These are phyloP conservation scores for Escallonia rubra DNA, from an alignment of 129 eudicot species.

Conservation along the genomic window DNA sequence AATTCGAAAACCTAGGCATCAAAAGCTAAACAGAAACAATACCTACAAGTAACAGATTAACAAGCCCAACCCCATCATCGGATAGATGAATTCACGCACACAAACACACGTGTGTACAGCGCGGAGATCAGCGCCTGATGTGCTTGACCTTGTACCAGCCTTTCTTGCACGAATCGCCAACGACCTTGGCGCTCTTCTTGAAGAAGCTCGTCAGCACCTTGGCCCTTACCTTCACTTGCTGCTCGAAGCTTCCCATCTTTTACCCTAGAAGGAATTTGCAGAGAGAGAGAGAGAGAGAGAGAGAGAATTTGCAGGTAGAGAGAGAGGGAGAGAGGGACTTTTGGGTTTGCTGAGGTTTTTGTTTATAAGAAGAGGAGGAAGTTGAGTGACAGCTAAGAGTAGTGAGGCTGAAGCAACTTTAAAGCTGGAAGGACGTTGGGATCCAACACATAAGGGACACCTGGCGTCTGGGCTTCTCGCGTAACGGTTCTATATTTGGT, in stretches of 20 bases:
- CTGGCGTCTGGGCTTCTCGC: neutral
- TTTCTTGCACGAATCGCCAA: conserved; percentile 67
- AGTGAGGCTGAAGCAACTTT: neutral
- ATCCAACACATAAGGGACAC: neutral
- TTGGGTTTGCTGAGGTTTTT: neutral
- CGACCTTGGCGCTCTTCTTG: conserved; percentile 61
- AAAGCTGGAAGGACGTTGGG: neutral
- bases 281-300: conserved; percentile 11
- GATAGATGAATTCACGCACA: neutral
- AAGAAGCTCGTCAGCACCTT: conserved; percentile 49
- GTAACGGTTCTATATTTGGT: neutral
- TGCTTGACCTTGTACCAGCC: conserved; percentile 85
- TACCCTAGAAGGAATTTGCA: neutral
- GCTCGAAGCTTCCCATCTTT: conserved; percentile 58
- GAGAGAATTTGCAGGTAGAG: neutral
- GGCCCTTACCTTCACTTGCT: conserved; percentile 70
- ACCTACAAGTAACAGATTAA: neutral
- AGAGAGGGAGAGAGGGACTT: neutral
- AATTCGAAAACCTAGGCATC: neutral
- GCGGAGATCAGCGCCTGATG: conserved; percentile 34
- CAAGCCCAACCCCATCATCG: neutral
- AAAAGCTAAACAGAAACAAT: conserved; percentile 8
- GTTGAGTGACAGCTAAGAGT: neutral
- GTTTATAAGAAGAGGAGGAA: neutral
- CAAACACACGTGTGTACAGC: no score